Conservation (phyloP, 1,284 basidiomycete species). For the Ceratobasidium sp. region DNA sequence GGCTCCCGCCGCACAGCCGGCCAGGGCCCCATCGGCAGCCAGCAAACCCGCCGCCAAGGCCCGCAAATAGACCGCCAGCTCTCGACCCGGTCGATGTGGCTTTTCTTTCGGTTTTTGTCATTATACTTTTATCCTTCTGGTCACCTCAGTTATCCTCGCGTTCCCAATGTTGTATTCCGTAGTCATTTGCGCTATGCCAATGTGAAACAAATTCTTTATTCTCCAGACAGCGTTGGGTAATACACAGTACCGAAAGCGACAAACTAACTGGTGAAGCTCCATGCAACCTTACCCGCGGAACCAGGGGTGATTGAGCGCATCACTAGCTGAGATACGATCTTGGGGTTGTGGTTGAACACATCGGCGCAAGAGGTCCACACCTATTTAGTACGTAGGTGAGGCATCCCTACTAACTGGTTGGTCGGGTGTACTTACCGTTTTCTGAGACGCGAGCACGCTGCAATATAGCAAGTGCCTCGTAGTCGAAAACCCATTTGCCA, state of each 20-base stretch:
- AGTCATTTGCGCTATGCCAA: slow-evolving; percentile 7
- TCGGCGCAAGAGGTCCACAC: slow-evolving; percentile 29
- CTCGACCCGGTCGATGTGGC: neutral
- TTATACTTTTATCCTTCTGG: slow-evolving; percentile 27
- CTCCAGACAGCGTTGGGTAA: neutral
- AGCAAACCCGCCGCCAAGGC: slow-evolving; percentile 19
- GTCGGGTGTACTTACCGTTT: slow-evolving; percentile 21
- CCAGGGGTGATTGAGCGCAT: slow-evolving; percentile 33
- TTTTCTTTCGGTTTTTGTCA: slow-evolving; percentile 33
- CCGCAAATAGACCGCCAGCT: slow-evolving; percentile 28
- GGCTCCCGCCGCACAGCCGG: slow-evolving; percentile 11
- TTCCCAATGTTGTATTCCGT: slow-evolving; percentile 23
- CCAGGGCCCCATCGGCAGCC: neutral
- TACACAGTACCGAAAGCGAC: neutral
- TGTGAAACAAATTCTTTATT: slow-evolving; percentile 29
- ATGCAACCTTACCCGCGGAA: slow-evolving; percentile 5
- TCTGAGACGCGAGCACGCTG: slow-evolving; percentile 12
- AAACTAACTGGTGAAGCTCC: neutral
- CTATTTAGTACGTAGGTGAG: slow-evolving; percentile 1
- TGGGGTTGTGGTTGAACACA: slow-evolving; percentile 30
- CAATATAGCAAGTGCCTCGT: slow-evolving; percentile 33
- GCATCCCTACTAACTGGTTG: neutral
- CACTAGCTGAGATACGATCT: slow-evolving; percentile 25
- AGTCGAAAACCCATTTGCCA: slow-evolving; percentile 35
- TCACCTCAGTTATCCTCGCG: slow-evolving; percentile 16